Conservation (phyloP, 2,329 filamentous ascomycete genomes). For the Ceratocystis destructans region DNA sequence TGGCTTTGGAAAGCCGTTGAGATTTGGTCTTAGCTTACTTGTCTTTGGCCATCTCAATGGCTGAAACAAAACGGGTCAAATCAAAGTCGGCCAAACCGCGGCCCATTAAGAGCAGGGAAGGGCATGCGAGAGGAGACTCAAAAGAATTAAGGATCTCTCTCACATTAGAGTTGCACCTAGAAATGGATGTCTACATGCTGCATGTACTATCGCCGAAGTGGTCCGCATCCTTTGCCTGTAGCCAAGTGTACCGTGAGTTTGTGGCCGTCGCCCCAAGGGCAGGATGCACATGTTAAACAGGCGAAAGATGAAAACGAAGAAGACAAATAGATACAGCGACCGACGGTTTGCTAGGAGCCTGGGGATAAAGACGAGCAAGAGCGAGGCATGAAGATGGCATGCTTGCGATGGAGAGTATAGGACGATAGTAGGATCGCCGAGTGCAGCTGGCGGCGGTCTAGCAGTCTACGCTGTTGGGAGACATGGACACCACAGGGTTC, state of each 20-base stretch:
- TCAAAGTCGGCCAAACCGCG: slow-evolving; percentile 4
- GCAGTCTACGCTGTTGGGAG: not conserved
- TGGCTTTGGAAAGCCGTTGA: not conserved
- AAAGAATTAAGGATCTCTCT: not conserved
- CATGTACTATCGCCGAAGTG: not conserved
- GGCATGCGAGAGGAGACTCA: not conserved
- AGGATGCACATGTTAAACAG: not conserved
- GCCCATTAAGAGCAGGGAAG: not conserved
- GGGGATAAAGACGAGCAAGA: not conserved
- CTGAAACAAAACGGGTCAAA: slow-evolving; percentile 4
- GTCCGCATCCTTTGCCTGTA: not conserved
- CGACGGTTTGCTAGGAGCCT: not conserved
- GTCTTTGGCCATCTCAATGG: not conserved
- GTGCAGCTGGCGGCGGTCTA: no score
- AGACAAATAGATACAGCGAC: not conserved
- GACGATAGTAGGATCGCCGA: no score
- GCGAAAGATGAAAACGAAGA: not conserved
- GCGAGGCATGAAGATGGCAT: not conserved
- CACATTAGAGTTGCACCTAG: not conserved
- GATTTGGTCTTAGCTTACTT: not conserved
- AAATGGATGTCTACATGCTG: not conserved
- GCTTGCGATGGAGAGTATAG: not conserved
- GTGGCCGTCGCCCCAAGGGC: not conserved
- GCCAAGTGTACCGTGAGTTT: not conserved
- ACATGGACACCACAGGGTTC: not conserved